Evolutionary conservation across 768 basidiomycete species (phyloP).

Genomic region (Phylloporus rhodoxanthus): DNA sequence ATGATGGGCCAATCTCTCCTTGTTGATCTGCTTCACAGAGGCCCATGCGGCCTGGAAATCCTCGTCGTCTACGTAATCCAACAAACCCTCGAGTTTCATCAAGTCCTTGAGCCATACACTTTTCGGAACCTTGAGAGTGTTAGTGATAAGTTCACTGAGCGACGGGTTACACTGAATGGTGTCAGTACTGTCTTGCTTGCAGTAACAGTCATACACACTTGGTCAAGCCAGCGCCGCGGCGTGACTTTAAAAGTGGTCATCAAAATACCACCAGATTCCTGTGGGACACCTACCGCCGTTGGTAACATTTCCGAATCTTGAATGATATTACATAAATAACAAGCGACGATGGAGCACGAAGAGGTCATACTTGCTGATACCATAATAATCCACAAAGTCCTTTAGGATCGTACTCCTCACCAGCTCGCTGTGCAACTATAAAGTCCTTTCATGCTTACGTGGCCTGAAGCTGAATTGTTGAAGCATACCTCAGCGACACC

Average conservation of each 20-base stretch:
- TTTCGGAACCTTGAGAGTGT: slow-evolving; percentile 70
- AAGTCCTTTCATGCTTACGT: neutral
- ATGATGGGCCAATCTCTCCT: slow-evolving; percentile 76
- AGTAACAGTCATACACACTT: slow-evolving; percentile 32
- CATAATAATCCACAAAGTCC: slow-evolving; percentile 92
- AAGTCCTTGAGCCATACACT: slow-evolving; percentile 83
- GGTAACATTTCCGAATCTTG: slow-evolving; percentile 80
- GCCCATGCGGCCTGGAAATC: slow-evolving; percentile 77
- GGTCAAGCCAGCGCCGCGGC: slow-evolving; percentile 88
- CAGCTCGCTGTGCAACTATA: slow-evolving; percentile 78
- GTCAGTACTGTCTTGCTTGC: slow-evolving; percentile 1
- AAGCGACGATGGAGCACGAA: neutral
- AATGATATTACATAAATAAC: slow-evolving; percentile 16
- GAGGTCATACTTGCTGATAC: slow-evolving; percentile 59
- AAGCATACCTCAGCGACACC: slow-evolving; percentile 80
- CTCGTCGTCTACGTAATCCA: slow-evolving; percentile 65
- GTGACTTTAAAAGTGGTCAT: slow-evolving; percentile 49
- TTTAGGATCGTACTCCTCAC: slow-evolving; percentile 78
- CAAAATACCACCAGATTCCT: neutral
- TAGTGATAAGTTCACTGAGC: slow-evolving; percentile 78
- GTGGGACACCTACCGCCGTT: slow-evolving; percentile 68
- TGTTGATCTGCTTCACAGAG: slow-evolving; percentile 84
- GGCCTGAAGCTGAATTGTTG: neutral
- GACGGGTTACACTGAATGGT: slow-evolving; percentile 75
- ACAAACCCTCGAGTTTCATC: slow-evolving; percentile 67